A percentile compares a stretch with the other conserved stretches of the same genome.
These are phyloP conservation scores for Biscutella laevigata DNA, from an alignment of 441 rosid species.

Conservation along the genomic window DNA sequence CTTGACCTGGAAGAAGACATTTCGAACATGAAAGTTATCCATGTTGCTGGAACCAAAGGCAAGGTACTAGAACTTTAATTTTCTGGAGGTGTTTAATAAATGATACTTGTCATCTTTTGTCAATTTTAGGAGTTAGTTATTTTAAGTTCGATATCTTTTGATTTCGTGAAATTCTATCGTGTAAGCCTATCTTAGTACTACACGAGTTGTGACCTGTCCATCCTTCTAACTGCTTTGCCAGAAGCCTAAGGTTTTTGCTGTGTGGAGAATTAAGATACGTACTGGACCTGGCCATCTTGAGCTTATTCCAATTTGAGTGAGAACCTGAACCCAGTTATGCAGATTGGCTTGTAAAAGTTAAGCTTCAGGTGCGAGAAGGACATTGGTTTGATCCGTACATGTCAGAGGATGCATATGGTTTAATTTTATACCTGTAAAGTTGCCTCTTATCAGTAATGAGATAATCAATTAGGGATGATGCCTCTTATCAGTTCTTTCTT, in stretches of 20 bases:
- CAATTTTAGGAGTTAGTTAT: not conserved
- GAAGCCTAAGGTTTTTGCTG: conserved; percentile 13
- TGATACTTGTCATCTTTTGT: not conserved
- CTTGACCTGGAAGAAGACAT: conserved; percentile 76
- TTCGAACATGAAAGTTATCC: conserved; percentile 71
- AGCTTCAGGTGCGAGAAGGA: conserved; percentile 15
- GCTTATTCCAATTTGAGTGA: conserved; percentile 4
- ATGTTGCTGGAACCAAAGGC: conserved; percentile 96
- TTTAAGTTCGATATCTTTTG: not conserved
- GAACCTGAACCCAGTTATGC: not conserved
- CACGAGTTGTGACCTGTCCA: conserved; percentile 4
- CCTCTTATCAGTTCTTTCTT: not conserved
- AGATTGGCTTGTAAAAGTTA: not conserved
- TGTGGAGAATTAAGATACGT: conserved; percentile 15
- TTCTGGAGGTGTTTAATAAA: not conserved
- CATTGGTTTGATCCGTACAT: conserved; percentile 5
- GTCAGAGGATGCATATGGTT: not conserved
- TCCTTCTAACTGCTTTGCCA: conserved; percentile 7
- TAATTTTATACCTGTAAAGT: not conserved
- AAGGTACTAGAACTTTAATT: conserved; percentile 41
- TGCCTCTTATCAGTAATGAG: not conserved
- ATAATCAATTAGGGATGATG: not conserved
- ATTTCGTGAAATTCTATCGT: not conserved
- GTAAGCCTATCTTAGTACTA: conserved; percentile 1
- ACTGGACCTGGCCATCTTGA: conserved; percentile 5